These are phyloP conservation scores for barley (Hordeum vulgare) DNA, from an alignment of 176 grass and related monocot genomes.

Conservation along the genomic window DNA sequence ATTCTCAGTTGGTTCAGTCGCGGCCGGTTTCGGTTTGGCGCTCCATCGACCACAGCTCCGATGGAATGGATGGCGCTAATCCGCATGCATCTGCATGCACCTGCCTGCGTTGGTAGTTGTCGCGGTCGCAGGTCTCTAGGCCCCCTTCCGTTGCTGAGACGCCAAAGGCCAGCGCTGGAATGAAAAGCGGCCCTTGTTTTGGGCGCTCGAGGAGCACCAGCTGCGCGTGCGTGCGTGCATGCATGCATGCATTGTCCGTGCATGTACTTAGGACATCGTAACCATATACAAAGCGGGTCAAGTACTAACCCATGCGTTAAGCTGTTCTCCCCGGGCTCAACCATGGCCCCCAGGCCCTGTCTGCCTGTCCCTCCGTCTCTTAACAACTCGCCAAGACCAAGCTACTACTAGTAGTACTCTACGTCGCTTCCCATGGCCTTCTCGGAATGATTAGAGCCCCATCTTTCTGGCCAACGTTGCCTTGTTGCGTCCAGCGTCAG, in stretches of 20 bases:
- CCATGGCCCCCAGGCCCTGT: constrained; percentile 18
- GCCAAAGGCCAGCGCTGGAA: constrained; percentile 14
- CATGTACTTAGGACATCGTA: constrained; percentile 26
- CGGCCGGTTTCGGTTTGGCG: neutral
- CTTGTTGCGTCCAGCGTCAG: constrained; percentile 10
- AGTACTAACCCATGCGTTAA: neutral
- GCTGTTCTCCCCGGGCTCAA: neutral
- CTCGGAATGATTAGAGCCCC: neutral
- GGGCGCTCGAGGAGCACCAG: constrained; percentile 33
- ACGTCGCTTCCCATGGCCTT: neutral
- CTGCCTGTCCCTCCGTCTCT: constrained; percentile 19
- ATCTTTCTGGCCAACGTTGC: neutral
- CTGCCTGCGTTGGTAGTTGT: constrained; percentile 26
- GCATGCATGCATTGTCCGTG: neutral
- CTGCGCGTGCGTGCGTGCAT: neutral
- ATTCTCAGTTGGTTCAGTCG: neutral
- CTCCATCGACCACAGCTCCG: neutral
- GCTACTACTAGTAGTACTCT: too few species aligned
- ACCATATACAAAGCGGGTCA: constrained; percentile 21
- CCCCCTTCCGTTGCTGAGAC: neutral
- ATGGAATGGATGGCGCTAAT: neutral
- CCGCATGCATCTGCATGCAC: constrained; percentile 20
- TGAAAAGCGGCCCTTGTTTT: constrained; percentile 1
- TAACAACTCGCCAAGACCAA: neutral
- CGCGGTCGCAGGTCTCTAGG: constrained; percentile 27